Evolutionary conservation across 345 rosid species (phyloP), one percentile per base, ranked within the genome.

Genomic region (Acer campestre): DNA sequence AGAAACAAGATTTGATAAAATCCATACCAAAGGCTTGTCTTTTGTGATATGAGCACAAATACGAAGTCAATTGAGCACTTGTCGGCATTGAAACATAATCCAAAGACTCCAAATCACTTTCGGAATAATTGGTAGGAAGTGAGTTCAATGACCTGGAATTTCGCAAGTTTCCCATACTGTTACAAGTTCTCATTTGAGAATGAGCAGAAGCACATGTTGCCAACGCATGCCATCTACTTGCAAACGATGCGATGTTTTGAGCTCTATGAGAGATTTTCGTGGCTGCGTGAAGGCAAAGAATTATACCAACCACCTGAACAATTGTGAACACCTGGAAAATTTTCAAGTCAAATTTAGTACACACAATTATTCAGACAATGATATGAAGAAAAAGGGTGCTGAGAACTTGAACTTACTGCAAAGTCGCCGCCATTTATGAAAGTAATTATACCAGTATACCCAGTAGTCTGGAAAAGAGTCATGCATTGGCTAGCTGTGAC

Each of bases 201-300:
- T 88, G 97, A 35, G 74, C 61, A 10, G 90, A 71, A 35, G 80
- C 42, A 56, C 98, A 93, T 18, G 98, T 93, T 71, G 87, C 92
- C 53, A 91, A 63, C 20, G 98, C 98, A 79, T 95, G 98, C 98
- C 98, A 95, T 88, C 88, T 86, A 79, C 94, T 88, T 14, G 93
- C 97, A 70, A 88, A 53, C 0, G 98, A 86, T 65, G 91, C 92
- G 61, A 90, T 79, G 46, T 86, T 90, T 78, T 90, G 94, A 16
- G 98, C 98, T 85, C 98, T 89, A 63, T 88, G 94, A 22, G 98
- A 95, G 76, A 95, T 95, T 80, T 80, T 95, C 18, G 98, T 93
- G 10, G 97, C 98, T 23, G 94, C 98, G 73, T 95, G 97, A 73
- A 95, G 81, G 88, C 94, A 93, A 40, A 95, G 70, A 62, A 88